phyloP scores from a whole-genome alignment of 2,329 filamentous ascomycete species.

The Chaetomium strumarium region DNA sequence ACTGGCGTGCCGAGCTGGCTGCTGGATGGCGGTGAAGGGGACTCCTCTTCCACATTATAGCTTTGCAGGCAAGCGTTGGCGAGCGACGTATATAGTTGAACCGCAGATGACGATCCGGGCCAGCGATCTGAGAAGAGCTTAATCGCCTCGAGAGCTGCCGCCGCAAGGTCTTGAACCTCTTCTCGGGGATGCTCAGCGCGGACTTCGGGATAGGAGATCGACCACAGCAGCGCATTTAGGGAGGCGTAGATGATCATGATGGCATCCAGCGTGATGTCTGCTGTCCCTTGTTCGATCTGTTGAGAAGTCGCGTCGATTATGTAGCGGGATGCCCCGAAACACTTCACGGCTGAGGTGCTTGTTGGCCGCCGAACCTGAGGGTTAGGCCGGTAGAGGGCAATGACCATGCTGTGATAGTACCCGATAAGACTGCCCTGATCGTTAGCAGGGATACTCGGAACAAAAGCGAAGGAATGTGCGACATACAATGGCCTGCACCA shows the following conservation, averaged over 20 bases:
- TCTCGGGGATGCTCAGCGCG: constrained; percentile 65
- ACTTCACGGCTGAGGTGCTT: constrained; percentile 67
- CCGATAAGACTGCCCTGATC: constrained; percentile 50
- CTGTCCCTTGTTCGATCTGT: constrained; percentile 67
- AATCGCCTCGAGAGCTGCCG: constrained; percentile 71
- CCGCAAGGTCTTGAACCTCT: constrained; percentile 69
- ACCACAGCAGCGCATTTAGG: constrained; percentile 87
- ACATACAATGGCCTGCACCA: constrained; percentile 77
- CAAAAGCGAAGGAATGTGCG: constrained; percentile 5
- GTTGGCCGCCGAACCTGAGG: constrained; percentile 88
- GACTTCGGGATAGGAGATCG: constrained; percentile 79
- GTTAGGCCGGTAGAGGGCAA: constrained; percentile 83
- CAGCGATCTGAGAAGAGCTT: constrained; percentile 77
- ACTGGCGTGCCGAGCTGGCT: constrained; percentile 40
- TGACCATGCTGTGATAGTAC: constrained; percentile 79
- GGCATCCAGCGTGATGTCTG: constrained; percentile 93
- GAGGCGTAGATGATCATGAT: constrained; percentile 85
- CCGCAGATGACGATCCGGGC: constrained; percentile 82
- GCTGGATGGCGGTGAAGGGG: constrained; percentile 30
- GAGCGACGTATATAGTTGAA: constrained; percentile 80
- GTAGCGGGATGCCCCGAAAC: constrained; percentile 74
- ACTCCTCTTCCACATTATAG: constrained; percentile 60
- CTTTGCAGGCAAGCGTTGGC: constrained; percentile 81
- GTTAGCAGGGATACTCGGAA: constrained; percentile 9
- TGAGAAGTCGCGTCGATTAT: constrained; percentile 77